phyloP scores from a whole-genome alignment of 2,329 filamentous ascomycete genomes.

The Aspergillus tanneri region DNA sequence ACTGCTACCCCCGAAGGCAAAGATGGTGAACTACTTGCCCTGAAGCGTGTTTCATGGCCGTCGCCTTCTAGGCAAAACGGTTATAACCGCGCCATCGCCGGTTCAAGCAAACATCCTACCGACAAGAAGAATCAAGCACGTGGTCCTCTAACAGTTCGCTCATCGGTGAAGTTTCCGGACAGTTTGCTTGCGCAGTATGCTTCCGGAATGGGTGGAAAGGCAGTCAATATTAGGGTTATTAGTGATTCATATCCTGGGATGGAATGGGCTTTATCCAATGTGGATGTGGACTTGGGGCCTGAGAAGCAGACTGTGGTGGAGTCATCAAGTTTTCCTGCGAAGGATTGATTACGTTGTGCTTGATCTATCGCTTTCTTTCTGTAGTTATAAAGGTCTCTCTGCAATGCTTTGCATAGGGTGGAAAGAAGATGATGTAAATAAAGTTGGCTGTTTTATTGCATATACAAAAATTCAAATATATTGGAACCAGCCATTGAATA shows the following conservation, averaged over 20 bases:
- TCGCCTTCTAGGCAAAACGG: slow-evolving; percentile 30
- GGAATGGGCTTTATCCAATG: slow-evolving; percentile 55
- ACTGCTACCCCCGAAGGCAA: slow-evolving; percentile 38
- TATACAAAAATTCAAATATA: too few species aligned
- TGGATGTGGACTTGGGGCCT: slow-evolving; percentile 51
- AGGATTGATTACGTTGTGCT: slow-evolving; percentile 6
- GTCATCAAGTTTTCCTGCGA: slow-evolving; percentile 17
- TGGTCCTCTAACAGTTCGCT: slow-evolving; percentile 25
- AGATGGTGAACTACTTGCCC: slow-evolving; percentile 74
- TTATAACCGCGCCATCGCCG: slow-evolving; percentile 10
- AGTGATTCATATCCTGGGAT: slow-evolving; percentile 88
- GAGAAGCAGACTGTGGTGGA: slow-evolving; percentile 17
- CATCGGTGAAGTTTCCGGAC: slow-evolving; percentile 34
- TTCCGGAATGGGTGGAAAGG: slow-evolving; percentile 50
- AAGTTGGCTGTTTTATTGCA: too few species aligned
- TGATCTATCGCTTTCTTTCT: background rate
- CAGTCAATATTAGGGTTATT: slow-evolving; percentile 70
- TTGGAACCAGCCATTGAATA: too few species aligned
- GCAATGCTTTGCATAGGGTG: too few species aligned
- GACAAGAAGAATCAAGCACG: slow-evolving; percentile 19
- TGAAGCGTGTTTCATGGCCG: slow-evolving; percentile 83
- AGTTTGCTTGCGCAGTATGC: slow-evolving; percentile 17
- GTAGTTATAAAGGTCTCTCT: background rate
- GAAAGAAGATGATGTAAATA: too few species aligned
- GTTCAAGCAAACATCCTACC: slow-evolving; percentile 15